Conservation (phyloP, 2,329 filamentous ascomycete species). For the Ophiosphaerella narmari region DNA sequence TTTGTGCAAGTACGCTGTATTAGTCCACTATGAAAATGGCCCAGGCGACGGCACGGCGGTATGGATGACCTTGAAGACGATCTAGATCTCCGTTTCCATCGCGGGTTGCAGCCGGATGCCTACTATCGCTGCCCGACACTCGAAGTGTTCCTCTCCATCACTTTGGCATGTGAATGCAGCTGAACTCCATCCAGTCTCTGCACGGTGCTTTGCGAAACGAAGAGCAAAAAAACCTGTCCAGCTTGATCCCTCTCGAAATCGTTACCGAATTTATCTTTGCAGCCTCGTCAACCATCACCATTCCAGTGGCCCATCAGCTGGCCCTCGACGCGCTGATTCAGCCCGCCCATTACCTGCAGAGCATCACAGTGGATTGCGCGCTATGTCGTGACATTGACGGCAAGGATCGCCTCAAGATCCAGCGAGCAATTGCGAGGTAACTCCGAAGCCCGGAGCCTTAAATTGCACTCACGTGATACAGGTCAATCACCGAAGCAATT, state of each 20-base stretch:
- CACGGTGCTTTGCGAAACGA: slow-evolving; percentile 38
- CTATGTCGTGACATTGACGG: slow-evolving; percentile 32
- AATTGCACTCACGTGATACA: slow-evolving; percentile 9
- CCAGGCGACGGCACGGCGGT: slow-evolving; percentile 2
- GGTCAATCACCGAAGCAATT: slow-evolving; percentile 37
- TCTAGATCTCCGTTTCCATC: slow-evolving; percentile 37
- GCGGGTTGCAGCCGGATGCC: slow-evolving; percentile 33
- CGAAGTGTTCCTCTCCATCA: slow-evolving; percentile 24
- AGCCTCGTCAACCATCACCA: slow-evolving; percentile 34
- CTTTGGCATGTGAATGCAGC: slow-evolving; percentile 6
- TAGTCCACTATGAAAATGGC: slow-evolving; percentile 2
- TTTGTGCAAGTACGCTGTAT: slow-evolving; percentile 1
- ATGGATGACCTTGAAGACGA: slow-evolving; percentile 42
- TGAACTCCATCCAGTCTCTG: slow-evolving; percentile 30
- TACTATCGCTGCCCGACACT: slow-evolving; percentile 38
- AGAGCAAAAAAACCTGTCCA: slow-evolving; percentile 31
- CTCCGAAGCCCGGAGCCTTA: neutral
- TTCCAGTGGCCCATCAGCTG: slow-evolving; percentile 33
- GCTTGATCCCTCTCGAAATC: slow-evolving; percentile 34
- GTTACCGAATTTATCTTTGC: slow-evolving; percentile 42
- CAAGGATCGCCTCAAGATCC: slow-evolving; percentile 33
- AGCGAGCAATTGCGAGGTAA: slow-evolving; percentile 37
- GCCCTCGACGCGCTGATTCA: slow-evolving; percentile 32
- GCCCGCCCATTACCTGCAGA: slow-evolving; percentile 32
- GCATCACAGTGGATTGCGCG: slow-evolving; percentile 33